Conservation (phyloP, 139 green algal genomes). For the Yamagishiella unicocca region DNA sequence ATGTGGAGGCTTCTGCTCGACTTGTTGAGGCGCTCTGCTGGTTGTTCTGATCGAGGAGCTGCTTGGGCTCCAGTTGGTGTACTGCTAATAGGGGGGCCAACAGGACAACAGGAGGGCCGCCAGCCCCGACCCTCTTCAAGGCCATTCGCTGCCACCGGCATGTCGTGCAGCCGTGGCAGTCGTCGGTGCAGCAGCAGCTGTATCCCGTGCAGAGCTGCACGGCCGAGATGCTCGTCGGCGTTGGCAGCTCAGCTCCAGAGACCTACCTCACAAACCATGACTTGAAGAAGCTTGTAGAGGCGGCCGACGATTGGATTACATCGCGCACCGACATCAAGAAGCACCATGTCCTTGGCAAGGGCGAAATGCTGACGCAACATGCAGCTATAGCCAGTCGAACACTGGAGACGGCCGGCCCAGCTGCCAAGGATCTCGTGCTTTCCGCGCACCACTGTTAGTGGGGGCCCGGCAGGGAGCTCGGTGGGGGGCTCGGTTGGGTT, state of each 20-base stretch:
- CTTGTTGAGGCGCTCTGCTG: no score
- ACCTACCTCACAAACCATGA: conserved; percentile 93
- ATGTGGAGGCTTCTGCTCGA: no score
- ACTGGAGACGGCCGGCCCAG: conserved; percentile 91
- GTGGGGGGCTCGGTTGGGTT: no score
- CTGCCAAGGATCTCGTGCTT: conserved; percentile 89
- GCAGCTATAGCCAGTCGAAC: conserved; percentile 75
- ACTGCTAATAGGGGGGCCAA: no score
- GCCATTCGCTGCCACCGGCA: not conserved
- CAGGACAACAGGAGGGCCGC: no score
- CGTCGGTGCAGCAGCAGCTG: not conserved
- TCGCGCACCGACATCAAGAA: conserved; percentile 90
- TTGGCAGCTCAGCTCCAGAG: conserved; percentile 85
- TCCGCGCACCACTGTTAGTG: no score
- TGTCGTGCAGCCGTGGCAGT: not conserved
- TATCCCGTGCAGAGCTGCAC: not conserved
- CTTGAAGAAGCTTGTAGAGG: conserved; percentile 93
- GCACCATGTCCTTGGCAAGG: conserved; percentile 84
- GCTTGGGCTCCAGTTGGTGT: no score
- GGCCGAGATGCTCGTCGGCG: conserved; percentile 70
- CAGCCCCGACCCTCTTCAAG: no score
- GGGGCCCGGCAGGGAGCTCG: no score
- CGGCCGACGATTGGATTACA: conserved; percentile 98
- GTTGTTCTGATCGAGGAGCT: no score
- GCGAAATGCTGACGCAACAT: conserved; percentile 79